Evolutionary conservation across 495 filamentous ascomycete genomes (phyloP).

Genomic region (Massariosphaeria phaeospora): DNA sequence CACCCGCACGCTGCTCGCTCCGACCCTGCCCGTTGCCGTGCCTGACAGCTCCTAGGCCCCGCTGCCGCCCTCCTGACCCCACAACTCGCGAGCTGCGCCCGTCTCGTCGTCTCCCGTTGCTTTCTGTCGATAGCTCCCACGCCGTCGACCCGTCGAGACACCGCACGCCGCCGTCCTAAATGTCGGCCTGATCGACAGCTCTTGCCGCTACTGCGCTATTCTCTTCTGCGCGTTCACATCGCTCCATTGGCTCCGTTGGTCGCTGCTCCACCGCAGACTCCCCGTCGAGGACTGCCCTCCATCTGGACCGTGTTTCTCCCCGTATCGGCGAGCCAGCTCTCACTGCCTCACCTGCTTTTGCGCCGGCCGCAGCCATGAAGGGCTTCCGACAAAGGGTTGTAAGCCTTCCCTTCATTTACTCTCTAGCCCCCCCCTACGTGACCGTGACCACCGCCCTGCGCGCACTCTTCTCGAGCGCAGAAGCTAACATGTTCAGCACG

Average conservation of each 20-base stretch:
- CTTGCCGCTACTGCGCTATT: conserved; percentile 1
- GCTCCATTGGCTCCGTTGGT: neutral
- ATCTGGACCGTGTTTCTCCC: conserved; percentile 6
- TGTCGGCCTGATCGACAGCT: conserved; percentile 21
- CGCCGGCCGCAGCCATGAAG: conserved; percentile 61
- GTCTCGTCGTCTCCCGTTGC: neutral
- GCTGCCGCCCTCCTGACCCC: too few relatives aligned
- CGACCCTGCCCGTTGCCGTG: conserved; percentile 2
- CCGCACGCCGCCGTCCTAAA: conserved; percentile 6
- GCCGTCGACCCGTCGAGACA: conserved; percentile 2
- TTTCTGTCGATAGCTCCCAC: conserved; percentile 2
- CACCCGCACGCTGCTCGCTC: neutral
- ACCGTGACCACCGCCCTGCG: neutral
- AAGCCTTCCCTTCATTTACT: conserved; percentile 48
- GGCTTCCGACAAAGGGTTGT: conserved; percentile 97
- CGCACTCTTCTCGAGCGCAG: neutral
- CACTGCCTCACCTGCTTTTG: conserved; percentile 16
- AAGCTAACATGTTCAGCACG: conserved; percentile 51
- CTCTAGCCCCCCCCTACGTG: conserved; percentile 13
- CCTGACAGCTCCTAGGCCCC: neutral
- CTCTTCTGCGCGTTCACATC: neutral
- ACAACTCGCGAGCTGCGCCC: too few relatives aligned
- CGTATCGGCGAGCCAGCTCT: conserved; percentile 8
- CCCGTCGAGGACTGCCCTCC: neutral
- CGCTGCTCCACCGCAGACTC: conserved; percentile 8